Percentiles rank a stretch among this genome's conserved stretches.
These are phyloP conservation scores for Parastagonospora avenae DNA, from an alignment of 2,329 filamentous ascomycete species.

Conservation along the genomic window DNA sequence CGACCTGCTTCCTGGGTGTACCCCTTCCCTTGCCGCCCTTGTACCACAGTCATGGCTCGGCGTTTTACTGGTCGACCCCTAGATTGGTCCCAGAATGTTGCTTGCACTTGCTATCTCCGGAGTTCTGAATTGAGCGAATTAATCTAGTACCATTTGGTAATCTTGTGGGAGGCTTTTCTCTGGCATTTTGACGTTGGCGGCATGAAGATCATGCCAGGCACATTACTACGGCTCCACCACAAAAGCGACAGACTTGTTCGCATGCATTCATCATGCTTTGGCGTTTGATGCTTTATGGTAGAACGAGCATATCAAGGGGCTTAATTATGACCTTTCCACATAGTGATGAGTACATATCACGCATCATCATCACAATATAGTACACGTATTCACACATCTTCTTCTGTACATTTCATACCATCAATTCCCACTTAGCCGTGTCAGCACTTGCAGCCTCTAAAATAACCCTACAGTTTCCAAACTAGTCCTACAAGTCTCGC, in stretches of 20 bases:
- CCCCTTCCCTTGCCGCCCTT: conserved; percentile 20
- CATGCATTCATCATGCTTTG: conserved; percentile 1
- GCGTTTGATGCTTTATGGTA: not conserved
- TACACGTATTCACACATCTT: not conserved
- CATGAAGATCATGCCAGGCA: not conserved
- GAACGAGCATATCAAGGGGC: not conserved
- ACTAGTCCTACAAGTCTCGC: too few species aligned
- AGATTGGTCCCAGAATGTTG: conserved; percentile 14
- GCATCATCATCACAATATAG: not conserved
- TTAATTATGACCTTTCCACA: not conserved
- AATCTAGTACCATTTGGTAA: conserved; percentile 23
- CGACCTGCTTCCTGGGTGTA: conserved; percentile 20
- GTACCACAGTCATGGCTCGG: conserved; percentile 28
- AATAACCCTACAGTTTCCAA: too few species aligned
- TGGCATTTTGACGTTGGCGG: conserved; percentile 7
- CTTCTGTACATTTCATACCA: not conserved
- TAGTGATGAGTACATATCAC: conserved; percentile 2
- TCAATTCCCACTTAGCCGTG: too few species aligned
- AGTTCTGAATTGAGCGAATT: conserved; percentile 29
- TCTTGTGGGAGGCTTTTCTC: conserved; percentile 15
- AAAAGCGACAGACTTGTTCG: conserved; percentile 3
- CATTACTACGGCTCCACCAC: not conserved
- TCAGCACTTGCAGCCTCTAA: too few species aligned
- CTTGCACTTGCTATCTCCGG: conserved; percentile 16
- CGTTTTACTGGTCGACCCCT: conserved; percentile 18